Base-by-base conservation (phyloP, 2,329 filamentous ascomycete genomes). In the Nothomitra cinnamomea region DNA sequence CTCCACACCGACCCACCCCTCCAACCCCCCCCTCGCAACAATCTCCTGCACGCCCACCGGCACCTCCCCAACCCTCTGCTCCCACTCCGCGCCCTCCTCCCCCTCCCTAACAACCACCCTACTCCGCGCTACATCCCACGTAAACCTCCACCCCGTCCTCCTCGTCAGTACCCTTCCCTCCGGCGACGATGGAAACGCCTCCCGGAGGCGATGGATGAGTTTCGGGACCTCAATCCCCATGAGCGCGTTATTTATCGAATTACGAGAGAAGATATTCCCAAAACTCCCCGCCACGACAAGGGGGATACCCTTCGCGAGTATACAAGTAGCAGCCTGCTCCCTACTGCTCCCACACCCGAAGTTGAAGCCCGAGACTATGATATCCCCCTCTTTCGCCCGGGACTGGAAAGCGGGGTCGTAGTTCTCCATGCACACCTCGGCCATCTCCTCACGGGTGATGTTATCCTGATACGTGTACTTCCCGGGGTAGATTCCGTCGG, bases 391-490 rank as follows among this genome's bases (percentile, higher is more conserved):
- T 58, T 76, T 76, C 47, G 84, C 82, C 36, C 82, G 72, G 1
- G 69, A 66, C 8, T 73, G 66, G 64, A 95, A 95, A 0, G 72
- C 65, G 0, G 76, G 69, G 64, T 96, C 90, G 69, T 95, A 96
- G 73, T 96, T 96, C 65, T 84, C 77, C 88, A 96, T 95, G 67
- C 85, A 89, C 0, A 89, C 88, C 59, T 85, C 72, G 0, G 87
- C 87, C 90, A 96, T 95, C 54, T 79, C 79, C 57, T 87, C 83
- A 0, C 69, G 72, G 0, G 84, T 70, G 1, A 96, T 74, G 61
- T 85, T 77, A 63, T 96, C 89, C 64, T 94, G 87, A 68, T 96
- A 96, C 0, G 89, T 95, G 66, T 87, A 88, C 64, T 89, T 88
- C 3, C 86, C 87, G 0, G 88, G 85, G 66, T 96, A 96, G 65